Conservation (phyloP, 495 filamentous ascomycete species). For the Lasiosphaeria miniovina region DNA sequence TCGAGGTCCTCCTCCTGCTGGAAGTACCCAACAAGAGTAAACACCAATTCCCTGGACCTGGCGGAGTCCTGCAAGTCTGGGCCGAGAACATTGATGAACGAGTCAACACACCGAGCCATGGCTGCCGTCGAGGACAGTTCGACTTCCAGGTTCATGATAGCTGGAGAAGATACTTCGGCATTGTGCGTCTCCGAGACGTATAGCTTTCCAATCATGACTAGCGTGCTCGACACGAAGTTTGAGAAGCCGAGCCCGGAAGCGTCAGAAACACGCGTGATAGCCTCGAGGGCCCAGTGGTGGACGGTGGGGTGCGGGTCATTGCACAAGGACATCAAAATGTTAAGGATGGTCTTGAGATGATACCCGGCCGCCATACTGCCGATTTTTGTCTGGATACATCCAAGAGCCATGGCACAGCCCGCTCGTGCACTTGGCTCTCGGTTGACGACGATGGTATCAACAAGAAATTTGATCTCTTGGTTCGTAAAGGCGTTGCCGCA, state of each 20-base stretch:
- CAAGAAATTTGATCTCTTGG: slow-evolving; percentile 82
- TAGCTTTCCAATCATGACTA: slow-evolving; percentile 89
- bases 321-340: slow-evolving; percentile 91
- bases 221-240: slow-evolving; percentile 79
- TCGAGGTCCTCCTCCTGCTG: slow-evolving; percentile 70
- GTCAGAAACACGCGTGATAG: slow-evolving; percentile 81
- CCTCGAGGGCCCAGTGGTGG: slow-evolving; percentile 93
- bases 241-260: slow-evolving; percentile 92
- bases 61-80: slow-evolving; percentile 90
- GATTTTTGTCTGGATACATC: slow-evolving; percentile 89
- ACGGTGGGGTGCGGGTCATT: slow-evolving; percentile 95
- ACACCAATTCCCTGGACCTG: slow-evolving; percentile 87
- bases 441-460: slow-evolving; percentile 90
- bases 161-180: slow-evolving; percentile 68
- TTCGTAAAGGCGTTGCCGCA: slow-evolving; percentile 87
- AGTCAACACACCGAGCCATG: slow-evolving; percentile 86
- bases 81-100: slow-evolving; percentile 90
- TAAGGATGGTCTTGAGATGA: slow-evolving; percentile 92
- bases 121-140: slow-evolving; percentile 76
- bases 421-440: slow-evolving; percentile 89
- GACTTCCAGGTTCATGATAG: slow-evolving; percentile 85
- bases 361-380: slow-evolving; percentile 98
- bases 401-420: slow-evolving; percentile 89
- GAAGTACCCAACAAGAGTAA: slow-evolving; percentile 82
- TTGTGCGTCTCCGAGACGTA: slow-evolving; percentile 91